These are phyloP conservation scores for Fusarium mexicanum DNA, from an alignment of 2,329 filamentous ascomycete species.

Conservation along the genomic window DNA sequence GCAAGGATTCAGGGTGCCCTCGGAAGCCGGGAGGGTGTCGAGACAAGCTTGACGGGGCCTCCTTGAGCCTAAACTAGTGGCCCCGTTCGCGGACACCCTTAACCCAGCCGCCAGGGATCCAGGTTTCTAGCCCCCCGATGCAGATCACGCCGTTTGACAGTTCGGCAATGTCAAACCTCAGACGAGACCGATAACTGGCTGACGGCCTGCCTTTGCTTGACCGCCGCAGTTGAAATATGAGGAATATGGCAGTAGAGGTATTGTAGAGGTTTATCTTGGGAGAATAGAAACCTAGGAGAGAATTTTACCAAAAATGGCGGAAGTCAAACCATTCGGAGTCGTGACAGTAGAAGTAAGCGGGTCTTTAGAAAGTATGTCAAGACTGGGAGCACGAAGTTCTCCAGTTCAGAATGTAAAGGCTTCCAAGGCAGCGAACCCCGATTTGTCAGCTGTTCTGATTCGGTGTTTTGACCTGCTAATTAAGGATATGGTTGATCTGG, in stretches of 20 bases:
- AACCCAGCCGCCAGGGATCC: conserved; percentile 40
- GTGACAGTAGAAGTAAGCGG: not conserved
- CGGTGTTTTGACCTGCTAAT: not conserved
- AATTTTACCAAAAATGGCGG: not conserved
- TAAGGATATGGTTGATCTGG: not conserved
- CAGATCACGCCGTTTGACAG: conserved; percentile 46
- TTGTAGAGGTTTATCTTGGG: no score
- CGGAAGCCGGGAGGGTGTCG: conserved; percentile 32
- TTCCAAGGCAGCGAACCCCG: not conserved
- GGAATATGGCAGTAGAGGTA: not conserved
- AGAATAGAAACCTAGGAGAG: not conserved
- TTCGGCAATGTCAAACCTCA: conserved; percentile 39
- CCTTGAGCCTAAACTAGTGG: conserved; percentile 40
- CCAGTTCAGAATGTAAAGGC: not conserved
- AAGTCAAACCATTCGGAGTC: not conserved
- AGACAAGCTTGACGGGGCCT: conserved; percentile 39
- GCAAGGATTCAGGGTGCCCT: conserved; percentile 31
- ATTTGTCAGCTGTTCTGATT: not conserved
- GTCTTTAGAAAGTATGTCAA: not conserved
- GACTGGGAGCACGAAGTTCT: not conserved
- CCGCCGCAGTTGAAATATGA: not conserved
- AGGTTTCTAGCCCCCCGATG: conserved; percentile 43
- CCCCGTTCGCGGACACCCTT: conserved; percentile 36
- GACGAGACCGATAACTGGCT: conserved; percentile 17
- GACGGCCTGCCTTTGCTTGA: conserved; percentile 4